These are phyloP conservation scores for Westerdykella sp. DNA, from an alignment of 2,329 filamentous ascomycete species.

Conservation along the genomic window DNA sequence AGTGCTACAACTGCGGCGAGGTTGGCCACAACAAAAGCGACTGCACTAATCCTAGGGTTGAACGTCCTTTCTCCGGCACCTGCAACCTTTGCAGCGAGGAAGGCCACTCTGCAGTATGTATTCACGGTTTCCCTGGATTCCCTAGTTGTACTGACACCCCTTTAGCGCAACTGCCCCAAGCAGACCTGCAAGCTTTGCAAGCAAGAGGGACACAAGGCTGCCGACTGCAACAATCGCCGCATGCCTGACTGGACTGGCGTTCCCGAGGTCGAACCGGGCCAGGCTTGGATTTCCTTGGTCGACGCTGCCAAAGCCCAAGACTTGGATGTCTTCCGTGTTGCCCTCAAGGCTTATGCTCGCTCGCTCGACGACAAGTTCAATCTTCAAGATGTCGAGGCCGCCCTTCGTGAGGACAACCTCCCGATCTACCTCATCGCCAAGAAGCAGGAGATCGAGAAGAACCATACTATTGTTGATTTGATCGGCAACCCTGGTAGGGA, in stretches of 20 bases:
- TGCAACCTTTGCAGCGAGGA: conserved; percentile 54
- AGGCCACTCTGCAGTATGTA: conserved; percentile 54
- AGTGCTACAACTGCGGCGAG: conserved; percentile 57
- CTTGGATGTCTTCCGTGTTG: conserved; percentile 44
- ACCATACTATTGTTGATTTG: conserved; percentile 48
- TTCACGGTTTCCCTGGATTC: no score
- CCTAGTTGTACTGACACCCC: no score
- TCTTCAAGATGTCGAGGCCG: conserved; percentile 46
- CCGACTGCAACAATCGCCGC: conserved; percentile 43
- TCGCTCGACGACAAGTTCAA: conserved; percentile 37
- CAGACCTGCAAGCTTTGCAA: conserved; percentile 54
- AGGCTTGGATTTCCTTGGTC: conserved; percentile 48
- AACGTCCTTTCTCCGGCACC: conserved; percentile 48
- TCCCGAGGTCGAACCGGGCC: conserved; percentile 43
- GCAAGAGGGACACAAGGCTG: conserved; percentile 42
- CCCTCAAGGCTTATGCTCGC: conserved; percentile 45
- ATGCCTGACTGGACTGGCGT: conserved; percentile 34
- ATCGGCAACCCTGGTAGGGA: conserved; percentile 56
- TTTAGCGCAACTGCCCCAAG: conserved; percentile 58
- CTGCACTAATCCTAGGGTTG: conserved; percentile 52
- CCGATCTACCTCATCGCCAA: conserved; percentile 49
- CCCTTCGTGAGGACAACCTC: conserved; percentile 44
- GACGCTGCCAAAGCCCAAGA: conserved; percentile 46
- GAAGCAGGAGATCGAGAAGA: conserved; percentile 39
- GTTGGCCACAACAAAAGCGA: conserved; percentile 57